Base-by-base conservation (phyloP, 1,284 basidiomycete genomes). In the Cutaneotrichosporon cutaneum region DNA sequence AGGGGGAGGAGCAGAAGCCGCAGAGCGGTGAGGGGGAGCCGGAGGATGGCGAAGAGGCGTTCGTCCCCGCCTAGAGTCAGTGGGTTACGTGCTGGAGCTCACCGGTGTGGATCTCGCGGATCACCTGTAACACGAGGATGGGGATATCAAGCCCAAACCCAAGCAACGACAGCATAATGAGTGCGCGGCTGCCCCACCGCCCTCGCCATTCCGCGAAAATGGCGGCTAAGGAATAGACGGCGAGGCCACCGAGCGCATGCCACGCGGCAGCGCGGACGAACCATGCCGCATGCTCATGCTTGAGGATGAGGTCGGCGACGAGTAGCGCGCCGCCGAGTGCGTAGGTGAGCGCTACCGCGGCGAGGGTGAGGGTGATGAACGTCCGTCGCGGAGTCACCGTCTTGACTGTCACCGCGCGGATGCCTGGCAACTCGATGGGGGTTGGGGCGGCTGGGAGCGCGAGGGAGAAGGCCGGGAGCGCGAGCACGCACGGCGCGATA, bases 381-480 rank as follows among this genome's bases (percentile, higher is more conserved):
- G 66, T 63, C 24, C 74, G 70, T 8, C 77, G 69, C 32, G 75
- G 75, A n/a, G 70, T 72, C 36, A 76, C 68, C 14, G 58, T 68
- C 47, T 72, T 70, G 58, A 77, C 60, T 0, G 71, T 75, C 63
- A 77, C 72, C 21, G 76, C 74, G 52, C 70, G 57, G 36, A 77
- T 70, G 27, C 75, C 73, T 24, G 21, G 72, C 36, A 26, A 62
- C 54, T 70, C 56, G 21, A 55, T 45, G 39, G 70, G 22, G 18
- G 39, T 7, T 18, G 21, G 8, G 21, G 30, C 14, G 22, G 57
- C 39, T 3, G 61, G 60, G 4, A 58, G 27, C 18, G 54, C 55
- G 42, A 77, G 66, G 33, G 65, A 55, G 16, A 73, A 58, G 35
- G 73, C 62, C 2, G 75, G 76, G 30, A 77, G 59, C 30, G 67